These are phyloP conservation scores for Beta corolliflora DNA, from an alignment of 179 eudicot species.

Conservation along the genomic window DNA sequence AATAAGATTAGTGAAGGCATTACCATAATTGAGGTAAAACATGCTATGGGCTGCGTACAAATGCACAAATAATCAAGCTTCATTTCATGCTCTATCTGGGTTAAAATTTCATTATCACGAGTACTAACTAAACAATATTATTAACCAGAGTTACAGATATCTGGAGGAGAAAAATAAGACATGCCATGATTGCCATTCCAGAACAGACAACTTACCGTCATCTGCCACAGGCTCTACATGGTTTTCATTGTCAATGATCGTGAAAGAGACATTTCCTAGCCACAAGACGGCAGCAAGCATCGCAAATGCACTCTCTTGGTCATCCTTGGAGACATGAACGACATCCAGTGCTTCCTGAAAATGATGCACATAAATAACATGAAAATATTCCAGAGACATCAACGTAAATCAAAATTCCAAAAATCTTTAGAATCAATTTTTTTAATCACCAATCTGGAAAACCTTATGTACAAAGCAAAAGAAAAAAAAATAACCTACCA, in stretches of 20 bases:
- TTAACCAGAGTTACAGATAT: neutral
- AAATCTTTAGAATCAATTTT: neutral
- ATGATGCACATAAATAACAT: conserved; percentile 14
- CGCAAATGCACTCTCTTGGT: conserved; percentile 80
- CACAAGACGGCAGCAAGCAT: conserved; percentile 97
- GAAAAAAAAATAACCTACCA: conserved; percentile 42
- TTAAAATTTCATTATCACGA: neutral
- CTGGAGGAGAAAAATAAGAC: neutral
- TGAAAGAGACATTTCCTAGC: conserved; percentile 87
- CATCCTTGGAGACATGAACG: conserved; percentile 85
- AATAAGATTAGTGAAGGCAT: neutral
- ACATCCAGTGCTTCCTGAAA: conserved; percentile 80
- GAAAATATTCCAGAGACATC: neutral
- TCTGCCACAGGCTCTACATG: conserved; percentile 82
- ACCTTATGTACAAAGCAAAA: conserved; percentile 12
- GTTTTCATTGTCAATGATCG: conserved; percentile 73
- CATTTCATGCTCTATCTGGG: neutral
- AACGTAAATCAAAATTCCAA: conserved; percentile 10
- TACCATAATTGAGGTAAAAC: neutral
- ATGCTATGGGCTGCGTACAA: neutral
- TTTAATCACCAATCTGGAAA: neutral
- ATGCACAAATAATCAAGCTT: neutral
- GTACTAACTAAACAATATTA: neutral
- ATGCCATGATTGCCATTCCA: conserved; percentile 1
- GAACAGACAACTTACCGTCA: conserved; percentile 59